phyloP scores from a whole-genome alignment of 176 grass and related monocot genomes.

The Echinochloa phyllopogon region DNA sequence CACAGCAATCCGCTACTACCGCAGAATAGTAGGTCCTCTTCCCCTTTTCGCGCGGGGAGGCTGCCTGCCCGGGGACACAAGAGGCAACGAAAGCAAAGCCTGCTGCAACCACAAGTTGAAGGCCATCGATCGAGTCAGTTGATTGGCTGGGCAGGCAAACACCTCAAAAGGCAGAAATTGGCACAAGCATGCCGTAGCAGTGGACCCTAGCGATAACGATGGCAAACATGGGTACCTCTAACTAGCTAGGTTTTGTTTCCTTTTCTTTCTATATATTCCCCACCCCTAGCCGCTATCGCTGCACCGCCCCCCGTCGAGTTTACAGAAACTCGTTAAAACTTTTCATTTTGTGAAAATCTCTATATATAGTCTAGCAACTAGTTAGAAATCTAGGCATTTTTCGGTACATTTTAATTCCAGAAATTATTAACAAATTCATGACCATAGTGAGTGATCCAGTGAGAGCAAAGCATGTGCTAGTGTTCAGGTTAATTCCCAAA shows the following conservation, averaged over 20 bases:
- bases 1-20: conserved; percentile 11
- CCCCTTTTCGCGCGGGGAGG: background rate
- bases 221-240: background rate
- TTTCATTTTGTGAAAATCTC: too few relatives aligned
- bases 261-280: background rate
- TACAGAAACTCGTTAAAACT: too few relatives aligned
- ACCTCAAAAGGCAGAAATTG: conserved; percentile 52
- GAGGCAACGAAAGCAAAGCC: background rate
- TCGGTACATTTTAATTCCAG: too few relatives aligned
- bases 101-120: conserved; percentile 42
- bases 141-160: conserved; percentile 40
- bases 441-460: too few relatives aligned
- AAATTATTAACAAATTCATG: too few relatives aligned
- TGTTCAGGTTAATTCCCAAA: too few relatives aligned
- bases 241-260: background rate
- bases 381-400: too few relatives aligned
- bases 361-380: too few relatives aligned
- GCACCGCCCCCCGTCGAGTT: background rate
- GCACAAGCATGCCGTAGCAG: conserved; percentile 30
- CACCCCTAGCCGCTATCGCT: too few relatives aligned
- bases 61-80: background rate
- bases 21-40: conserved; percentile 9
- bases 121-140: background rate
- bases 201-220: conserved; percentile 24
- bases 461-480: too few relatives aligned